phyloP scores from a whole-genome alignment of 352 stramenopile species.

The Globisporangium mamillatum region DNA sequence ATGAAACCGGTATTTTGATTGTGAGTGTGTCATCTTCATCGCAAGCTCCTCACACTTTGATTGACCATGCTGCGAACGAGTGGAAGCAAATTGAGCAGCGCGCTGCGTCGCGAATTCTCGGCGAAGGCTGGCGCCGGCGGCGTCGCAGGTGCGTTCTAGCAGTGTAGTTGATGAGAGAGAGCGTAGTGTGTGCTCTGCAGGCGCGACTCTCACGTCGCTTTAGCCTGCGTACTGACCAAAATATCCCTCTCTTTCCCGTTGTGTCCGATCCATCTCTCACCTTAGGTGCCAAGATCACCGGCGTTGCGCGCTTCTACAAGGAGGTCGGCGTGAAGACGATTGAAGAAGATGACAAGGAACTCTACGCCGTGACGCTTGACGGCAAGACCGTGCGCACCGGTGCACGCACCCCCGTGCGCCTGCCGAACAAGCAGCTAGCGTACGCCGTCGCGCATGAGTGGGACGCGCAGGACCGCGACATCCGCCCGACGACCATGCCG shows the following conservation, averaged over 20 bases:
- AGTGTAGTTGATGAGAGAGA: not conserved
- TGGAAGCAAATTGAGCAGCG: conserved; percentile 19
- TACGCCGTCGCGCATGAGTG: conserved; percentile 79
- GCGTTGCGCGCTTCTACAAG: conserved; percentile 80
- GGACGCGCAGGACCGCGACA: conserved; percentile 73
- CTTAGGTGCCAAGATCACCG: conserved; percentile 77
- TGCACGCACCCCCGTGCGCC: conserved; percentile 48
- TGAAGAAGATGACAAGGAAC: conserved; percentile 24
- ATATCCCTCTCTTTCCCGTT: not conserved
- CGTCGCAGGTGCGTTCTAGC: conserved; percentile 26
- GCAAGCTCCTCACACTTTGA: not conserved
- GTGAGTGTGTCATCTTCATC: not conserved
- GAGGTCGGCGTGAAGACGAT: conserved; percentile 68
- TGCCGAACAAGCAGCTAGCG: conserved; percentile 69
- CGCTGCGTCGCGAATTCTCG: conserved; percentile 37
- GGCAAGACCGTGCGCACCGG: conserved; percentile 81
- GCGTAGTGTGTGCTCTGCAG: not conserved
- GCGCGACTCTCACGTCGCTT: not conserved
- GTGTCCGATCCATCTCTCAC: not conserved
- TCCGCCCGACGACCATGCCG: conserved; percentile 81
- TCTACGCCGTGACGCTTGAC: conserved; percentile 74
- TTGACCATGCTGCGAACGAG: conserved; percentile 30
- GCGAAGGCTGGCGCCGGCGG: conserved; percentile 44
- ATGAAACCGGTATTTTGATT: not conserved
- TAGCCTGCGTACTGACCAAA: not conserved